A percentile compares a stretch with the other conserved stretches of the same genome.
Conservation (phyloP, 2,329 filamentous ascomycete genomes). For the Atkinsonella texensis region DNA sequence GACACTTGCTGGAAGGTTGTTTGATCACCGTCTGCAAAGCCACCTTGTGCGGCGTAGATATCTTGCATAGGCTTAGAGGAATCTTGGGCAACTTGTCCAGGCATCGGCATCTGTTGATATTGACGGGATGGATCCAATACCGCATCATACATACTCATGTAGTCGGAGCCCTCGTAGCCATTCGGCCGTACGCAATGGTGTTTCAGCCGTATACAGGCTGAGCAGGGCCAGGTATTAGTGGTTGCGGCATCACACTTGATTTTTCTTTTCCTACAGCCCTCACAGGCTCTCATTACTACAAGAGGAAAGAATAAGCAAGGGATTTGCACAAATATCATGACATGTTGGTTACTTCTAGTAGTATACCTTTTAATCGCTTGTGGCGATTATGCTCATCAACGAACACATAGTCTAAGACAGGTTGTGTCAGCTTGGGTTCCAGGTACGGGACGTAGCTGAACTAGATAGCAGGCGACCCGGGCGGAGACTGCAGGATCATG, state of each 20-base stretch:
- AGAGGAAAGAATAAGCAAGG: background rate
- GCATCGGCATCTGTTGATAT: slow-evolving; percentile 40
- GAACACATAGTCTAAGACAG: slow-evolving; percentile 72
- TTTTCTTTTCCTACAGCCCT: slow-evolving; percentile 87
- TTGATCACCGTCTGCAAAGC: slow-evolving; percentile 34
- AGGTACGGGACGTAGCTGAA: background rate
- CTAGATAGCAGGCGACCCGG: background rate
- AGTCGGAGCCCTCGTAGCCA: slow-evolving; percentile 44
- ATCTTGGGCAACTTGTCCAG: slow-evolving; percentile 28
- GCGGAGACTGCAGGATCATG: slow-evolving; percentile 6
- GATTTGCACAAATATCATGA: background rate
- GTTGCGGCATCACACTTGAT: slow-evolving; percentile 98
- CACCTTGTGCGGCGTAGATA: slow-evolving; percentile 36
- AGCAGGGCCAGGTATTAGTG: slow-evolving; percentile 95
- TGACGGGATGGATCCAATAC: slow-evolving; percentile 20
- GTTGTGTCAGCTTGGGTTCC: background rate
- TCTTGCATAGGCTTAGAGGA: slow-evolving; percentile 26
- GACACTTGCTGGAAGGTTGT: slow-evolving; percentile 34
- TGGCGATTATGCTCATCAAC: slow-evolving; percentile 98
- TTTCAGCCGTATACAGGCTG: slow-evolving; percentile 83
- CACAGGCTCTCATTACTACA: slow-evolving; percentile 89
- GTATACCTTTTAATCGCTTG: slow-evolving; percentile 84
- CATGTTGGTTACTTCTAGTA: background rate
- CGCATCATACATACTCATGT: slow-evolving; percentile 21
- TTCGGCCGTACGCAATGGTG: slow-evolving; percentile 86